Conservation (phyloP, 345 rosid genomes). For the Hypericum androsaemum region DNA sequence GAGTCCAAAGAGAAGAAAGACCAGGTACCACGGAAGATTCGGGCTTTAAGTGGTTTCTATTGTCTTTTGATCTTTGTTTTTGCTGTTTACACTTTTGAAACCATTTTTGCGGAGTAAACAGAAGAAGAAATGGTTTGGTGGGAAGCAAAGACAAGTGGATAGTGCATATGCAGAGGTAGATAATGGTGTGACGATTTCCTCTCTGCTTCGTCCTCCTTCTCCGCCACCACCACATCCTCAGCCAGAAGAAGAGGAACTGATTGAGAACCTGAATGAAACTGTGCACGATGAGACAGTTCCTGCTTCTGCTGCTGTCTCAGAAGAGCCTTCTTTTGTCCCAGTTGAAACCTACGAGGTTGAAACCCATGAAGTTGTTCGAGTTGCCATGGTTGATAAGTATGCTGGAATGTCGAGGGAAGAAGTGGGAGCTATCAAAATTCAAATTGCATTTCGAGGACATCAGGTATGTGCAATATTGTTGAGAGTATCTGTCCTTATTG, state of each 20-base stretch:
- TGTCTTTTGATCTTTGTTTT: background rate
- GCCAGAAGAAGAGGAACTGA: constrained; percentile 35
- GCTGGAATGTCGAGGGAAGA: constrained; percentile 63
- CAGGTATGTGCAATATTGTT: constrained; percentile 51
- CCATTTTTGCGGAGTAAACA: constrained; percentile 14
- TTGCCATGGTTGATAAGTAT: constrained; percentile 23
- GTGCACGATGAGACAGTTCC: constrained; percentile 23
- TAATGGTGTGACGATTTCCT: constrained; percentile 7
- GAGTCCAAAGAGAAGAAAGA: constrained; percentile 51
- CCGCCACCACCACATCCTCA: constrained; percentile 23
- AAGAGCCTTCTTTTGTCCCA: constrained; percentile 29
- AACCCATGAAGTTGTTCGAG: constrained; percentile 19
- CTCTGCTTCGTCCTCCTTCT: constrained; percentile 16
- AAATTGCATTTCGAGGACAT: constrained; percentile 75
- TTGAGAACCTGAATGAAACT: constrained; percentile 37
- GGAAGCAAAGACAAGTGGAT: constrained; percentile 34
- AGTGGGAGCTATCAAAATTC: constrained; percentile 81
- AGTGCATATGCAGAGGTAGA: constrained; percentile 23
- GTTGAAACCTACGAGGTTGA: constrained; percentile 22
- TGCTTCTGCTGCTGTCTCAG: constrained; percentile 31
- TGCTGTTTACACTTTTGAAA: constrained; percentile 3
- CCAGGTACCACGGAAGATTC: constrained; percentile 24
- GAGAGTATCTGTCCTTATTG: too few species aligned
- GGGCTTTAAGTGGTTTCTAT: background rate
- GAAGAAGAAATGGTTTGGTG: constrained; percentile 51